A percentile compares a stretch with the other conserved stretches of the same genome.
phyloP scores from a whole-genome alignment of 805 yeast genomes.

The Candida schatavii region DNA sequence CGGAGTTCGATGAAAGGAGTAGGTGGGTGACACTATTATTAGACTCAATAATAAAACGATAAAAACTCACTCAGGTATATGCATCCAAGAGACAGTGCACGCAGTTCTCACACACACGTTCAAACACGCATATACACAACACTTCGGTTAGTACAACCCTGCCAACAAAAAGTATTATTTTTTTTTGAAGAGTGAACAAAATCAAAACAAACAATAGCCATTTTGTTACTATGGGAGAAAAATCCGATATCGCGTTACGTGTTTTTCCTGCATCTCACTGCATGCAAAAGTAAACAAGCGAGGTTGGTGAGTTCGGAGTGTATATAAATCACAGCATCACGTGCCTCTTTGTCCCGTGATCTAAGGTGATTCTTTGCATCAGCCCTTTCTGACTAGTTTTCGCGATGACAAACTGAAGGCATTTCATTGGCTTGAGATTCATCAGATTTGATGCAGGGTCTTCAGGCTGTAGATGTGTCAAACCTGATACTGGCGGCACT shows the following conservation, averaged over 20 bases:
- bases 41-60: not conserved
- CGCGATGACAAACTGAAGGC: not conserved
- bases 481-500: too few species aligned
- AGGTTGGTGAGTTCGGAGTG: too few species aligned
- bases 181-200: not conserved
- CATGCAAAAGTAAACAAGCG: not conserved
- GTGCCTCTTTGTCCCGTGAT: too few species aligned
- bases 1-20: too few species aligned
- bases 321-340: too few species aligned
- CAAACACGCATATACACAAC: not conserved
- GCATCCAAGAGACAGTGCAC: not conserved
- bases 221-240: not conserved
- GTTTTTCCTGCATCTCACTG: not conserved
- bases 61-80: not conserved
- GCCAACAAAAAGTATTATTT: conserved; percentile 1
- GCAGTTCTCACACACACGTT: not conserved
- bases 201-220: conserved; percentile 1
- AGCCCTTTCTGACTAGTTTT: not conserved
- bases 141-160: not conserved
- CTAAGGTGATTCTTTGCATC: too few species aligned
- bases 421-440: not conserved
- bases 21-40: too few species aligned
- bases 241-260: conserved; percentile 1
- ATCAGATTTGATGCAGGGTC: conserved; percentile 1
- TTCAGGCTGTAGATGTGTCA: too few species aligned